Percentiles rank a stretch among this genome's conserved stretches.
phyloP scores from a whole-genome alignment of 176 grass and related monocot species.

The Rhipidocladum racemiflorum region DNA sequence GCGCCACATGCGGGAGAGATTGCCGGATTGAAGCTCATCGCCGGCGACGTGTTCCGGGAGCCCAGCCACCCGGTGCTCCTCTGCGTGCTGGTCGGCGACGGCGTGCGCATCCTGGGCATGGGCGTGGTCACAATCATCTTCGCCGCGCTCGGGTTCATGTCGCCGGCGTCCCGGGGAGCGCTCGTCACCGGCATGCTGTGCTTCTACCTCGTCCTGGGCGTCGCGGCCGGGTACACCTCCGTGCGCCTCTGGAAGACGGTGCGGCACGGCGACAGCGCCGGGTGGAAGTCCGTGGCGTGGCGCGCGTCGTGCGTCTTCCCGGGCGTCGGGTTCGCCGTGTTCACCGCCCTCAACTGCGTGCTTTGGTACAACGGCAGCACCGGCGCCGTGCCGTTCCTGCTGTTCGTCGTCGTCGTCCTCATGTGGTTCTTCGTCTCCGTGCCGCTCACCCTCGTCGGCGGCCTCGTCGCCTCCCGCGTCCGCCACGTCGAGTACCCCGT shows the following conservation, averaged over 20 bases:
- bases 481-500: slow-evolving; percentile 53
- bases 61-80: slow-evolving; percentile 48
- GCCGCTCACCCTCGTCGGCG: slow-evolving; percentile 53
- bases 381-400: slow-evolving; percentile 45
- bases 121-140: slow-evolving; percentile 64
- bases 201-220: slow-evolving; percentile 54
- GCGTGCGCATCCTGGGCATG: slow-evolving; percentile 65
- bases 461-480: slow-evolving; percentile 37
- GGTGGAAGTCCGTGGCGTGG: slow-evolving; percentile 57
- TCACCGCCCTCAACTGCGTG: slow-evolving; percentile 53
- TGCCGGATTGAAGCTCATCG: slow-evolving; percentile 60
- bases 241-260: slow-evolving; percentile 54
- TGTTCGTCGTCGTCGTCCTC: slow-evolving; percentile 45
- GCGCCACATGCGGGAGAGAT: too few relatives aligned
- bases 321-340: slow-evolving; percentile 40
- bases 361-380: slow-evolving; percentile 73
- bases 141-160: slow-evolving; percentile 78
- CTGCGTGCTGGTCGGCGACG: slow-evolving; percentile 61
- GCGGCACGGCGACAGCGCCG: slow-evolving; percentile 28
- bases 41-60: slow-evolving; percentile 48
- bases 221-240: slow-evolving; percentile 46
- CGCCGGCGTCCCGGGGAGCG: slow-evolving; percentile 54
- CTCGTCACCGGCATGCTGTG: slow-evolving; percentile 62
- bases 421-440: slow-evolving; percentile 68
- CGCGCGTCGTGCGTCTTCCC: slow-evolving; percentile 45